phyloP scores from a whole-genome alignment of 2,329 filamentous ascomycete genomes.

The Paraconiothyrium brasiliense region DNA sequence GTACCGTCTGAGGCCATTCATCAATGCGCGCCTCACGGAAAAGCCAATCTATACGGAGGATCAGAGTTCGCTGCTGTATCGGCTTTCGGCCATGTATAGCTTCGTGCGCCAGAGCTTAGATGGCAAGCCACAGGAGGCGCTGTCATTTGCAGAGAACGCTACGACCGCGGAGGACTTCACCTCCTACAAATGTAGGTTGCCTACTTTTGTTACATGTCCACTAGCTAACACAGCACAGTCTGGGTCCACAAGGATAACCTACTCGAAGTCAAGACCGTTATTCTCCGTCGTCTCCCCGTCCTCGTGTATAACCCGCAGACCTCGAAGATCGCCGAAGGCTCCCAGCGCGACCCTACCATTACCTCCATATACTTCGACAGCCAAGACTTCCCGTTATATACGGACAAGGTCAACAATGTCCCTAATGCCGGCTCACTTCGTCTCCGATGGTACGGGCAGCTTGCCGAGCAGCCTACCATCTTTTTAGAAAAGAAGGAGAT shows the following conservation, averaged over 20 bases:
- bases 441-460: slow-evolving; percentile 89
- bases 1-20: slow-evolving; percentile 89
- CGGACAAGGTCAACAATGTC: slow-evolving; percentile 80
- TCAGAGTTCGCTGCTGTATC: slow-evolving; percentile 86
- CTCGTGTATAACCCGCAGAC: slow-evolving; percentile 92
- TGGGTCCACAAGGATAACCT: slow-evolving; percentile 97
- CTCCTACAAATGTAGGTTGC: slow-evolving; percentile 80
- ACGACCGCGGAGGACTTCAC: slow-evolving; percentile 72
- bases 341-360: slow-evolving; percentile 83
- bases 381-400: slow-evolving; percentile 84
- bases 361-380: slow-evolving; percentile 98
- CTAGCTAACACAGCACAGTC: slow-evolving; percentile 62
- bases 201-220: background rate
- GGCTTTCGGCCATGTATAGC: slow-evolving; percentile 94
- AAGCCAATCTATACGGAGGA: slow-evolving; percentile 95
- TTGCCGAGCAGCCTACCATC: slow-evolving; percentile 81
- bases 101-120: slow-evolving; percentile 88
- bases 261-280: slow-evolving; percentile 95
- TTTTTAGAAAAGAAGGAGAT: slow-evolving; percentile 90
- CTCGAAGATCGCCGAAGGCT: slow-evolving; percentile 81
- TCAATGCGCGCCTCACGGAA: slow-evolving; percentile 88
- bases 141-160: slow-evolving; percentile 56
- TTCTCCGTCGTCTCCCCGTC: slow-evolving; percentile 87
- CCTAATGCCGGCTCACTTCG: slow-evolving; percentile 83
- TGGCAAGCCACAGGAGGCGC: slow-evolving; percentile 57